Evolutionary conservation across 2,329 filamentous ascomycete species (phyloP).

Genomic region (Monosporascus sp.): DNA sequence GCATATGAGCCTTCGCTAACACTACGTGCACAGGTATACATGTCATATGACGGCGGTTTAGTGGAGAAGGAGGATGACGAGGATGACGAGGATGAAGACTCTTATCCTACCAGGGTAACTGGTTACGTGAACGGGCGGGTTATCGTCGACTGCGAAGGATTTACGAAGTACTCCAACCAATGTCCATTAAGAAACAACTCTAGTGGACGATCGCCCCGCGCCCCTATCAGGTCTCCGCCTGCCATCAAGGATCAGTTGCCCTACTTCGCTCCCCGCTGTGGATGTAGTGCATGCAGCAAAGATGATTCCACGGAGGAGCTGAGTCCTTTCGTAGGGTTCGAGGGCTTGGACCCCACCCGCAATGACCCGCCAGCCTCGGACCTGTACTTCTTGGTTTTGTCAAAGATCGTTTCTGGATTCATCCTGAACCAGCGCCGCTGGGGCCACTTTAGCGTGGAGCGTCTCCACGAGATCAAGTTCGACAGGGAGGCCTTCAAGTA

Average conservation of each 20-base stretch:
- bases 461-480: slow-evolving; percentile 33
- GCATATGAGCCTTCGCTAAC: not conserved
- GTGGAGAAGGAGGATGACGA: slow-evolving; percentile 23
- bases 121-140: slow-evolving; percentile 34
- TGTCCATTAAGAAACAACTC: slow-evolving; percentile 16
- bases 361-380: slow-evolving; percentile 33
- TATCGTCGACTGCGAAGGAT: slow-evolving; percentile 38
- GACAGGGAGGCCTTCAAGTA: slow-evolving; percentile 46
- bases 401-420: slow-evolving; percentile 41
- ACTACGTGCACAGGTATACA: slow-evolving; percentile 27
- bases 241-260: slow-evolving; percentile 32
- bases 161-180: slow-evolving; percentile 27
- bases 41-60: slow-evolving; percentile 39
- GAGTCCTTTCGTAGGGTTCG: slow-evolving; percentile 34
- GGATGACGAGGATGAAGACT: slow-evolving; percentile 12
- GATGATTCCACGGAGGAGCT: slow-evolving; percentile 14
- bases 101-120: slow-evolving; percentile 14
- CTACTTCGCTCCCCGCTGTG: slow-evolving; percentile 34
- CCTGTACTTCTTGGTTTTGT: slow-evolving; percentile 38
- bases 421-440: slow-evolving; percentile 39
- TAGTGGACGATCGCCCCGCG: not conserved
- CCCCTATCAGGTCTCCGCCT: slow-evolving; percentile 4
- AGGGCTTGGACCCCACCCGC: slow-evolving; percentile 31
- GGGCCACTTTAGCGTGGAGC: slow-evolving; percentile 36
- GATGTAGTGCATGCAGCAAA: slow-evolving; percentile 31